phyloP scores from a whole-genome alignment of 2,329 filamentous ascomycete genomes.

The Chalaropsis thielavioides region DNA sequence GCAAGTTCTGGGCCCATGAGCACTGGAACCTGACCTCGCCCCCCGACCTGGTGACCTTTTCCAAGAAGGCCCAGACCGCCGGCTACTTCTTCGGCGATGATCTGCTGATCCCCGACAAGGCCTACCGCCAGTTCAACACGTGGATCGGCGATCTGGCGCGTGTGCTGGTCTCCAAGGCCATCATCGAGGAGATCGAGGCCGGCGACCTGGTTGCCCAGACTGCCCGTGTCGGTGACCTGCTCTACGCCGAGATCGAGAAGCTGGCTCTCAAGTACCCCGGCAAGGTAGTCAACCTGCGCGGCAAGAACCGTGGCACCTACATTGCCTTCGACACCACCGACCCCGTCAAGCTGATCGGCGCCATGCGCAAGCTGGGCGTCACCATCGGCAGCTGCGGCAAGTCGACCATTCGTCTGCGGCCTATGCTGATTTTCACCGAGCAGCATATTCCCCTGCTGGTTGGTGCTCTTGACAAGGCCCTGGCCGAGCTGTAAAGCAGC shows the following conservation, averaged over 20 bases:
- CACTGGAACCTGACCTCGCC: slow-evolving; percentile 73
- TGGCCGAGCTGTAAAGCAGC: slow-evolving; percentile 13
- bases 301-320: slow-evolving; percentile 54
- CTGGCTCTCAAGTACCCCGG: slow-evolving; percentile 51
- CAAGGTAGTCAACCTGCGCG: slow-evolving; percentile 58
- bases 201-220: slow-evolving; percentile 69
- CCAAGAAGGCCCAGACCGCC: slow-evolving; percentile 87
- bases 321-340: slow-evolving; percentile 65
- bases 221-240: slow-evolving; percentile 50
- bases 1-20: slow-evolving; percentile 93
- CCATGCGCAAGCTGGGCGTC: slow-evolving; percentile 56
- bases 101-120: slow-evolving; percentile 72
- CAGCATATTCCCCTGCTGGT: slow-evolving; percentile 34
- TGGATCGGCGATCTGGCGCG: slow-evolving; percentile 91
- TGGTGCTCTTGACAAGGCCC: slow-evolving; percentile 13
- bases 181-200: slow-evolving; percentile 65
- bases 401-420: slow-evolving; percentile 54
- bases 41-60: slow-evolving; percentile 89
- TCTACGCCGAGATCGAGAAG: slow-evolving; percentile 49
- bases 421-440: slow-evolving; percentile 71
- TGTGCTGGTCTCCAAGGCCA: slow-evolving; percentile 71
- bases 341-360: slow-evolving; percentile 48
- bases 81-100: slow-evolving; percentile 83
- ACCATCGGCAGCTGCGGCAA: slow-evolving; percentile 67
- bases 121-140: slow-evolving; percentile 93